phyloP scores from a whole-genome alignment of 148 eudicot species.

The Euryodendron excelsum region DNA sequence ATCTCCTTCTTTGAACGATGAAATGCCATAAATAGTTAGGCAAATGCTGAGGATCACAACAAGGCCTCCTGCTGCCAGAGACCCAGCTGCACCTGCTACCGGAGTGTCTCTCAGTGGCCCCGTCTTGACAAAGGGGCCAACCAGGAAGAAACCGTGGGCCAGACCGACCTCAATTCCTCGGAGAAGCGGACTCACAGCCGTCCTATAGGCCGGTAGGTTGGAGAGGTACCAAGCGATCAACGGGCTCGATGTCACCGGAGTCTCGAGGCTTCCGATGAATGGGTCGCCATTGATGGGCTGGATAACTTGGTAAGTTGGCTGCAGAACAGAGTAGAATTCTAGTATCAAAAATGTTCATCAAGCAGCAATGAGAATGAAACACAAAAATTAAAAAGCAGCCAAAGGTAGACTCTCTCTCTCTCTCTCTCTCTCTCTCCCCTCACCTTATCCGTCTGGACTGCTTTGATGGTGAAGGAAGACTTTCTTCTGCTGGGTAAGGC shows the following conservation, averaged over 20 bases:
- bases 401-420: too few relatives aligned
- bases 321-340: too few relatives aligned
- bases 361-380: too few relatives aligned
- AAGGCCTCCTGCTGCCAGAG: slow-evolving; percentile 83
- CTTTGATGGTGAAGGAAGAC: slow-evolving; percentile 41
- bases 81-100: slow-evolving; percentile 80
- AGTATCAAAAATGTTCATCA: too few relatives aligned
- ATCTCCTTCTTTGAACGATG: slow-evolving; percentile 93
- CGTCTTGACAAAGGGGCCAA: slow-evolving; percentile 88
- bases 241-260: slow-evolving; percentile 99
- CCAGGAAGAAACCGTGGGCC: slow-evolving; percentile 83
- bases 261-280: slow-evolving; percentile 91
- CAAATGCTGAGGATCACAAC: slow-evolving; percentile 86
- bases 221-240: slow-evolving; percentile 95
- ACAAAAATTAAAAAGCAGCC: too few relatives aligned
- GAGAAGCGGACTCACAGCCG: slow-evolving; percentile 93
- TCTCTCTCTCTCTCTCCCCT: too few relatives aligned
- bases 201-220: slow-evolving; percentile 94
- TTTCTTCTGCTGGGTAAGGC: slow-evolving; percentile 34
- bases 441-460: slow-evolving; percentile 54
- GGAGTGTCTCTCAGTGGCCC: slow-evolving; percentile 90
- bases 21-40: slow-evolving; percentile 82
- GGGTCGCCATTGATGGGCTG: slow-evolving; percentile 98
- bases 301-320: slow-evolving; percentile 87
- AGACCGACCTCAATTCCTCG: slow-evolving; percentile 87